phyloP scores from a whole-genome alignment of 805 yeast species.

The Ogataea trehalophila region DNA sequence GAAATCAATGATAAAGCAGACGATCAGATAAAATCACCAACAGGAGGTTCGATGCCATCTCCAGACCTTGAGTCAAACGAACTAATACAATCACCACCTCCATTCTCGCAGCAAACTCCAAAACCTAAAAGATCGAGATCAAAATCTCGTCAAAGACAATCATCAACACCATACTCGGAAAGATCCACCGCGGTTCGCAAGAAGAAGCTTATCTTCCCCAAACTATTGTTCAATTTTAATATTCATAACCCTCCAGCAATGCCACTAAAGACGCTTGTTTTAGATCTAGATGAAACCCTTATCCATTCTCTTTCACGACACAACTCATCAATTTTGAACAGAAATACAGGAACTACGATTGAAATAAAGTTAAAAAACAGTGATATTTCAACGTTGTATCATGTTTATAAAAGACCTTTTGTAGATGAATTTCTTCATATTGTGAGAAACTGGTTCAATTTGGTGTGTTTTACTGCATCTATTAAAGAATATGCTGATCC shows the following conservation, averaged over 20 bases:
- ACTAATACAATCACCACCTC: not conserved
- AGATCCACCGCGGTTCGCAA: conserved; percentile 10
- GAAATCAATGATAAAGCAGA: conserved; percentile 27
- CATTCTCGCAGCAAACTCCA: not conserved
- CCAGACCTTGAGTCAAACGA: not conserved
- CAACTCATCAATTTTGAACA: conserved; percentile 37
- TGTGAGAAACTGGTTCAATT: conserved; percentile 80
- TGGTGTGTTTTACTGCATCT: conserved; percentile 91
- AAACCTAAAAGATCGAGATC: not conserved
- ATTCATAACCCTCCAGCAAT: conserved; percentile 28
- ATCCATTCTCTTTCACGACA: conserved; percentile 84
- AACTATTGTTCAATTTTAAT: conserved; percentile 30
- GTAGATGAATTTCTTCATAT: conserved; percentile 80
- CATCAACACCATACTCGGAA: not conserved
- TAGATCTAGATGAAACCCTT: conserved; percentile 91
- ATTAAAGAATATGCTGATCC: conserved; percentile 96
- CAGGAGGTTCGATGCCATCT: conserved; percentile 8
- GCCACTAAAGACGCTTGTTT: conserved; percentile 59
- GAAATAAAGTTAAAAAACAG: conserved; percentile 66
- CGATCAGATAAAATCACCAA: conserved; percentile 32
- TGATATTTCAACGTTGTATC: conserved; percentile 74
- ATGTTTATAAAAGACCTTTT: conserved; percentile 87
- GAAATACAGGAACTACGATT: conserved; percentile 60
- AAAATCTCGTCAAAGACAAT: not conserved
- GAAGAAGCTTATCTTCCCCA: conserved; percentile 31